A percentile compares a stretch with the other conserved stretches of the same genome.
Evolutionary conservation across 306 rosid species (phyloP).

Genomic region (Urtica urens): DNA sequence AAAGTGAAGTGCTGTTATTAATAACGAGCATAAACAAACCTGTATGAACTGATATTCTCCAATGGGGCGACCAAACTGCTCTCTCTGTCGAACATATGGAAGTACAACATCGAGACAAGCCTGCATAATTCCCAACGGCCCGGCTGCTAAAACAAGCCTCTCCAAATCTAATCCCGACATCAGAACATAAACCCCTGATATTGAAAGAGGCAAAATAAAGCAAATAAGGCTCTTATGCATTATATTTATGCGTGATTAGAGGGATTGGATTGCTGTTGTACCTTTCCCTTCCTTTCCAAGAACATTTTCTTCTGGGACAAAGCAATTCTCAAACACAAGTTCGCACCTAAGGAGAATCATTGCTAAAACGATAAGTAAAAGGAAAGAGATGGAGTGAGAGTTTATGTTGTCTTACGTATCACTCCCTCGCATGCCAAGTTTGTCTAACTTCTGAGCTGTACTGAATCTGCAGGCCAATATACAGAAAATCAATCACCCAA

Average conservation of each 20-base stretch:
- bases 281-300: slow-evolving; percentile 97
- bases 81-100: slow-evolving; percentile 88
- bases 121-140: slow-evolving; percentile 94
- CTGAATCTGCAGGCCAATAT: slow-evolving; percentile 63
- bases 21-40: slow-evolving; percentile 36
- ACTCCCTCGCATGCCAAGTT: slow-evolving; percentile 99
- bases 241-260: slow-evolving; percentile 3
- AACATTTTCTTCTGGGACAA: slow-evolving; percentile 85
- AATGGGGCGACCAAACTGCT: slow-evolving; percentile 91
- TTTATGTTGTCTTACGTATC: slow-evolving; percentile 51
- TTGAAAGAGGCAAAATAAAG: too few relatives aligned
- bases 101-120: slow-evolving; percentile 78
- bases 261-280: slow-evolving; percentile 22
- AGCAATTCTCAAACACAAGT: slow-evolving; percentile 96
- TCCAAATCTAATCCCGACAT: slow-evolving; percentile 96
- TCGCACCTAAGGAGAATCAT: slow-evolving; percentile 64
- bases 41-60: slow-evolving; percentile 96
- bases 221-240: slow-evolving; percentile 4
- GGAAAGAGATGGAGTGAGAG: slow-evolving; percentile 1
- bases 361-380: slow-evolving; percentile 22
- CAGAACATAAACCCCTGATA: slow-evolving; percentile 92
- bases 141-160: slow-evolving; percentile 85
- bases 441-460: slow-evolving; percentile 90
- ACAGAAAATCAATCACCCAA: slow-evolving; percentile 4
- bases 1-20: slow-evolving; percentile 1